A percentile compares a stretch with the other conserved stretches of the same genome.
Evolutionary conservation across 1,284 basidiomycete genomes (phyloP).

Genomic region (Papiliotrema laurentii): DNA sequence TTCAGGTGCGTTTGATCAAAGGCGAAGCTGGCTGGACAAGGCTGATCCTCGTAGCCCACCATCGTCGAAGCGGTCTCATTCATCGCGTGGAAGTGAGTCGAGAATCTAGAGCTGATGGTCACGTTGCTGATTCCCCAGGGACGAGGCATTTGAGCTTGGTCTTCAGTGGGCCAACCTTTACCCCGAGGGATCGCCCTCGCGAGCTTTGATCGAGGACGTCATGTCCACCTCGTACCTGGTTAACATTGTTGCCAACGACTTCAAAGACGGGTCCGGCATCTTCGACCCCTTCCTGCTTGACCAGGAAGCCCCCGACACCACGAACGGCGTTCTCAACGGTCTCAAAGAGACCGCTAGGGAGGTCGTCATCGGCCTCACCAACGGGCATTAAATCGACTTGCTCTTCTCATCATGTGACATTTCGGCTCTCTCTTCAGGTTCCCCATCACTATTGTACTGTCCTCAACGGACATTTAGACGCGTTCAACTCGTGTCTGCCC

Average conservation of each 20-base stretch:
- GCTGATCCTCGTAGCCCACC: slow-evolving; percentile 74
- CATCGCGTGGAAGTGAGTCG: slow-evolving; percentile 45
- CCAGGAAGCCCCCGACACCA: not conserved
- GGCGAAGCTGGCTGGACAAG: no score
- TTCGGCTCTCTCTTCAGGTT: not conserved
- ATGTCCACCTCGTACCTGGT: slow-evolving; percentile 85
- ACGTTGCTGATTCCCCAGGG: no score
- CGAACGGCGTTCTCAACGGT: slow-evolving; percentile 1
- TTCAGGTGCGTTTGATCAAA: slow-evolving; percentile 56
- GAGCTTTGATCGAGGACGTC: slow-evolving; percentile 69
- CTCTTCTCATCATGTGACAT: not conserved
- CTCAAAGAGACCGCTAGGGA: not conserved
- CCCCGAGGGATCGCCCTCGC: slow-evolving; percentile 68
- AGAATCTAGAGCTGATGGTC: slow-evolving; percentile 11
- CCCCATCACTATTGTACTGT: no score
- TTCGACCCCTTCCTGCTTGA: slow-evolving; percentile 71
- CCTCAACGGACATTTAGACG: not conserved
- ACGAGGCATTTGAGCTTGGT: slow-evolving; percentile 95
- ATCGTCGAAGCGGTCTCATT: slow-evolving; percentile 79
- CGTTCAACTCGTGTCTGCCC: slow-evolving; percentile 5
- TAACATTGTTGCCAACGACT: slow-evolving; percentile 97
- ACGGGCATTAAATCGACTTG: not conserved
- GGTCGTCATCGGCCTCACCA: slow-evolving; percentile 1
- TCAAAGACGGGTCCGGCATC: slow-evolving; percentile 75
- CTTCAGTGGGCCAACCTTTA: slow-evolving; percentile 90